Conservation (phyloP, 805 yeast genomes). For the Metschnikowia kunwiensis region DNA sequence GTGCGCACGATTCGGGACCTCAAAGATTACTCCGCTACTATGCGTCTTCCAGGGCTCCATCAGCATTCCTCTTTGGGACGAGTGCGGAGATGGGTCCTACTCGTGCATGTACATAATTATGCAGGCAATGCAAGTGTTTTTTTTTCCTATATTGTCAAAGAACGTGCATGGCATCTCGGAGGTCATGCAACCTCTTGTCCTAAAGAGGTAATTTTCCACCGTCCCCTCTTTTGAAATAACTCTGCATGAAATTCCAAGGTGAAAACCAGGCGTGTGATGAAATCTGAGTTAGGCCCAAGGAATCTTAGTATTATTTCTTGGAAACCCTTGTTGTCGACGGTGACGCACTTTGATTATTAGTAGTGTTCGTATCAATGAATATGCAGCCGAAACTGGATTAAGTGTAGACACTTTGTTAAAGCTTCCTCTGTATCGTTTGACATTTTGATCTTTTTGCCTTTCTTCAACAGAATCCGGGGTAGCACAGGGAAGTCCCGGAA, state of each 20-base stretch:
- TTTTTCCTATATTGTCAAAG: constrained; percentile 2
- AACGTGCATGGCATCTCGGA: neutral
- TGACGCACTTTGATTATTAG: too few relatives aligned
- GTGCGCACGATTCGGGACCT: neutral
- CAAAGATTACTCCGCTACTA: neutral
- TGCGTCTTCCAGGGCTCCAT: neutral
- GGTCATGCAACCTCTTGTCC: constrained; percentile 3
- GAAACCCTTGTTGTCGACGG: too few relatives aligned
- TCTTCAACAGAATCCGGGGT: constrained; percentile 8
- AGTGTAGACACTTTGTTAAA: too few relatives aligned
- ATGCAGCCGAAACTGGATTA: too few relatives aligned
- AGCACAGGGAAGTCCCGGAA: neutral
- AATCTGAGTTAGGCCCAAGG: too few relatives aligned
- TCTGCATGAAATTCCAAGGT: constrained; percentile 11
- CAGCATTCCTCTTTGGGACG: constrained; percentile 3
- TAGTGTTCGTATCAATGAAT: too few relatives aligned
- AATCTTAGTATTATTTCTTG: too few relatives aligned
- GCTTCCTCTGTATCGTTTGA: too few relatives aligned
- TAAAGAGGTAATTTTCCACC: constrained; percentile 1
- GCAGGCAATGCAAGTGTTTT: neutral
- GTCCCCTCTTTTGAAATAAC: constrained; percentile 6
- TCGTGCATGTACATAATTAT: neutral
- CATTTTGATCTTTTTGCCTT: too few relatives aligned
- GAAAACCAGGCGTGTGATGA: too few relatives aligned
- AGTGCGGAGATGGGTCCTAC: constrained; percentile 6